Percentiles rank a stretch among this genome's conserved stretches.
Evolutionary conservation across 2,329 filamentous ascomycete species (phyloP).

Genomic region (Neonectria hederae): DNA sequence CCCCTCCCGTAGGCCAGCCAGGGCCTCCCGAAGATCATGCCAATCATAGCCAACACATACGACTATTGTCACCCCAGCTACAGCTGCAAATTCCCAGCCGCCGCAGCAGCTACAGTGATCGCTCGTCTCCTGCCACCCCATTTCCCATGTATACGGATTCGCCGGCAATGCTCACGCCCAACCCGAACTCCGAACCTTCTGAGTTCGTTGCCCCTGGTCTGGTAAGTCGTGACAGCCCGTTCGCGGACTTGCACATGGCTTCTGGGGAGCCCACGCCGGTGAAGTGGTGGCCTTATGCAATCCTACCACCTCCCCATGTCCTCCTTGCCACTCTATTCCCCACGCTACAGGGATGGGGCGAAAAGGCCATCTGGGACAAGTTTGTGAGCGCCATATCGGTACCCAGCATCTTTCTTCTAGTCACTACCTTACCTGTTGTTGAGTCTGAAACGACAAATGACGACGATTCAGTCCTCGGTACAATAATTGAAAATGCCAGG

Average conservation of each 20-base stretch:
- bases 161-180: slow-evolving; percentile 56
- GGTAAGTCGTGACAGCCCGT: slow-evolving; percentile 57
- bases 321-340: slow-evolving; percentile 84
- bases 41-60: slow-evolving; percentile 9
- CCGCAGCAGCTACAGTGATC: slow-evolving; percentile 53
- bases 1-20: slow-evolving; percentile 48
- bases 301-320: slow-evolving; percentile 77
- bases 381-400: slow-evolving; percentile 82
- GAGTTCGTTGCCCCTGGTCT: slow-evolving; percentile 61
- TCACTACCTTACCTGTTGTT: slow-evolving; percentile 90
- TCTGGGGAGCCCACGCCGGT: slow-evolving; percentile 58
- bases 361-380: slow-evolving; percentile 87
- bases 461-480: slow-evolving; percentile 38
- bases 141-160: slow-evolving; percentile 77
- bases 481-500: slow-evolving; percentile 42
- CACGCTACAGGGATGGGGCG: slow-evolving; percentile 81
- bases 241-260: slow-evolving; percentile 54
- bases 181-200: slow-evolving; percentile 53
- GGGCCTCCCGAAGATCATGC: slow-evolving; percentile 29
- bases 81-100: slow-evolving; percentile 60
- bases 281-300: slow-evolving; percentile 82
- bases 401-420: slow-evolving; percentile 90
- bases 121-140: slow-evolving; percentile 64
- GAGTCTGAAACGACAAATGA: slow-evolving; percentile 71
- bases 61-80: slow-evolving; percentile 42